These are phyloP conservation scores for Haematococcus sp. DNA, from an alignment of 139 green algal genomes.

Conservation along the genomic window DNA sequence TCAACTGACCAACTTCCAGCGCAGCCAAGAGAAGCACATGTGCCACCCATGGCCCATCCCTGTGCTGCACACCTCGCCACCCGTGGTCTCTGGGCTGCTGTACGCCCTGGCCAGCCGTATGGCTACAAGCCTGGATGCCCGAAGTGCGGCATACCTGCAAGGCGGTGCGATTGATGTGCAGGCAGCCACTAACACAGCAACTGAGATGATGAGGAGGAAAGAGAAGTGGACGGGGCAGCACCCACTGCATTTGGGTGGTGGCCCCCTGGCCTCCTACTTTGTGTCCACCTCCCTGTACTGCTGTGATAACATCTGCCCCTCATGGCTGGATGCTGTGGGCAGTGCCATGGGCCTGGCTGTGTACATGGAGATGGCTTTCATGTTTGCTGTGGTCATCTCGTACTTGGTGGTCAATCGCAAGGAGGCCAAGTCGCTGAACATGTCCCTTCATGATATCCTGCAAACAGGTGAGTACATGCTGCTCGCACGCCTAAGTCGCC, in stretches of 20 bases:
- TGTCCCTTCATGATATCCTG: no score
- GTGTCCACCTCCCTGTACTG: not conserved
- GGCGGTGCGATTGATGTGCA: not conserved
- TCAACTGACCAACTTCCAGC: not conserved
- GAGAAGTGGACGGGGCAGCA: not conserved
- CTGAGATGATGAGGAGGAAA: not conserved
- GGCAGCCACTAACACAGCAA: no score
- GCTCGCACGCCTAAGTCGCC: no score
- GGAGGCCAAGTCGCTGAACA: no score
- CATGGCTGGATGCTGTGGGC: not conserved
- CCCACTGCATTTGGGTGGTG: not conserved
- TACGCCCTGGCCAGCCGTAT: not conserved
- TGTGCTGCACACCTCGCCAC: not conserved
- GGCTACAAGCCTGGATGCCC: not conserved
- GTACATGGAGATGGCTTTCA: no score
- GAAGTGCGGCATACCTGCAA: not conserved
- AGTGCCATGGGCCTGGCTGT: no score
- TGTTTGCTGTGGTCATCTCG: no score
- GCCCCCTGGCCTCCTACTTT: conserved; percentile 3
- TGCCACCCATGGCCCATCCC: not conserved
- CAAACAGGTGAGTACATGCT: no score
- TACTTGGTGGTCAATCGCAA: no score
- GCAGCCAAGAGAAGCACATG: not conserved
- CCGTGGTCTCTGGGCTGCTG: not conserved
- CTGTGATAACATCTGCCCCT: not conserved